Percentiles rank a stretch among this genome's conserved stretches.
Conservation (phyloP, 2,329 filamentous ascomycete genomes). For the Cladorrhinum sp. region DNA sequence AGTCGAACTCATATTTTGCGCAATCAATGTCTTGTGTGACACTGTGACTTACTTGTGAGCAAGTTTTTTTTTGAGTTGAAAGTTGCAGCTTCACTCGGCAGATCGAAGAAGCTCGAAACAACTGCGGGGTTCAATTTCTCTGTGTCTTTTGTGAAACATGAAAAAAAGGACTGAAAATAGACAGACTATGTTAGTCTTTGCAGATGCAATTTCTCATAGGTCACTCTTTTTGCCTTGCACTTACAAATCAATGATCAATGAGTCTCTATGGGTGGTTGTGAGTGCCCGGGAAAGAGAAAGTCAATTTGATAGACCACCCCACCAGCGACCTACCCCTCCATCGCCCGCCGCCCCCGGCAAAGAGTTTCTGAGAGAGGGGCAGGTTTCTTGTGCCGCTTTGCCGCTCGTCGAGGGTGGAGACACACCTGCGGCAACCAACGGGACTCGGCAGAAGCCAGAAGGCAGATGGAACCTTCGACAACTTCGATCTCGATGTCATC, state of each 20-base stretch:
- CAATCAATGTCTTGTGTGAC: neutral
- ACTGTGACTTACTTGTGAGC: neutral
- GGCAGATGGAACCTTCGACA: slow-evolving; percentile 5
- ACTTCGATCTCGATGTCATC: neutral
- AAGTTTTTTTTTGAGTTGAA: neutral
- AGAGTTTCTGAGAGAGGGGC: slow-evolving; percentile 1
- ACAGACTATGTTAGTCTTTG: neutral
- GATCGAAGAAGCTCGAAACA: neutral
- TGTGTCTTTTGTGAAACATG: slow-evolving; percentile 8
- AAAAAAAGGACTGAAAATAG: neutral
- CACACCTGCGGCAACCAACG: slow-evolving; percentile 5
- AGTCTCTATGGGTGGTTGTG: neutral
- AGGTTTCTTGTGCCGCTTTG: neutral
- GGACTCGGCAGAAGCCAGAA: slow-evolving; percentile 1
- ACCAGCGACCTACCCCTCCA: slow-evolving; percentile 2
- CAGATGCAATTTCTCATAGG: neutral
- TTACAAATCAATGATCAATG: neutral
- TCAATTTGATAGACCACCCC: neutral
- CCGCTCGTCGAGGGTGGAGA: slow-evolving; percentile 2
- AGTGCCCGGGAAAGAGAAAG: neutral
- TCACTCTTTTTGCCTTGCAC: neutral
- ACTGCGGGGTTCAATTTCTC: neutral
- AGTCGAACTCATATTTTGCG: neutral
- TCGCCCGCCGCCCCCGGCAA: neutral
- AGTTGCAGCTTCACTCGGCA: neutral